phyloP scores from a whole-genome alignment of 192 early-diverging fungal genomes.

The Linnemannia exigua region DNA sequence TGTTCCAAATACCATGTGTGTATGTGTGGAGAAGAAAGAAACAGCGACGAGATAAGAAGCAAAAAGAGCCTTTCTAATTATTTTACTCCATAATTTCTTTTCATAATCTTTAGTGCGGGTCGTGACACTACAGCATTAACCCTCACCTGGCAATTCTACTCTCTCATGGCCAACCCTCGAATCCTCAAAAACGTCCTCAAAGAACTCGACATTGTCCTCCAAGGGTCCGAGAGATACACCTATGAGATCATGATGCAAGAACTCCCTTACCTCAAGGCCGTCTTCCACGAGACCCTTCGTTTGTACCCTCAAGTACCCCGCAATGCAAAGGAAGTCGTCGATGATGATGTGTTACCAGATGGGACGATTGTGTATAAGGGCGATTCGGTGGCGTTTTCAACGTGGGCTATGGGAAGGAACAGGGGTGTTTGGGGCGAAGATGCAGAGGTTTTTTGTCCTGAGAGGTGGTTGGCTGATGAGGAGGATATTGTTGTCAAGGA shows the following conservation, averaged over 20 bases:
- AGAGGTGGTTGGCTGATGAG: conserved; percentile 63
- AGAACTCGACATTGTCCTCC: conserved; percentile 37
- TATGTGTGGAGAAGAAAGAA: background rate
- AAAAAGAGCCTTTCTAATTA: background rate
- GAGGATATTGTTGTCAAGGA: background rate
- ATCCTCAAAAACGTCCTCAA: conserved; percentile 38
- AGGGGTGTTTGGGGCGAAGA: conserved; percentile 60
- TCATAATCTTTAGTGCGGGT: conserved; percentile 41
- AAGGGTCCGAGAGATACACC: conserved; percentile 8
- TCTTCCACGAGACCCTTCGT: conserved; percentile 69
- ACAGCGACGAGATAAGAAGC: background rate
- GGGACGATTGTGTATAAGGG: conserved; percentile 65
- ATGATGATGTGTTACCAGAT: conserved; percentile 60
- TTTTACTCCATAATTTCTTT: background rate
- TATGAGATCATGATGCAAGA: conserved; percentile 55
- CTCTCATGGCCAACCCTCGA: conserved; percentile 47
- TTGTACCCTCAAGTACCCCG: conserved; percentile 69
- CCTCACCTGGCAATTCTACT: conserved; percentile 51
- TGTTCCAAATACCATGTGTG: background rate
- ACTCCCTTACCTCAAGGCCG: conserved; percentile 64
- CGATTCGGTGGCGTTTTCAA: conserved; percentile 53
- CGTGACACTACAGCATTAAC: conserved; percentile 55
- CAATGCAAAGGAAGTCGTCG: conserved; percentile 56
- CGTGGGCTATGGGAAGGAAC: conserved; percentile 36
- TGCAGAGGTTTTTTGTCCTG: conserved; percentile 68